Evolutionary conservation across 371 early-diverging fungal genomes (phyloP), one percentile per base, ranked within the genome.

Genomic region (Mortierella sp.): DNA sequence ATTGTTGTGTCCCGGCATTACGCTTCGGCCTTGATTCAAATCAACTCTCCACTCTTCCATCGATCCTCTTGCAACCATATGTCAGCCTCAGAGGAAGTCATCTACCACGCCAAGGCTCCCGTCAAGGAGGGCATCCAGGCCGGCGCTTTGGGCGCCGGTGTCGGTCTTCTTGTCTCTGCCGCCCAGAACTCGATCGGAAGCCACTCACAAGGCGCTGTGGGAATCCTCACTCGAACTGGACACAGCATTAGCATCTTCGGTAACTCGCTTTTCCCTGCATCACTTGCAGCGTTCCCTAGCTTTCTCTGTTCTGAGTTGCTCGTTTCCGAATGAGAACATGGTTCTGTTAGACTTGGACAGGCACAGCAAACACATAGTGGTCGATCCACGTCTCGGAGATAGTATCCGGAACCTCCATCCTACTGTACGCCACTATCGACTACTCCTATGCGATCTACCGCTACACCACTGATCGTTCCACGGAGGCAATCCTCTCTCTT

Each of bases 191-290:
- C 91, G 19, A 70, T 87, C 57, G 84, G 83, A 67, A 81, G 85
- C 59, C 89, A 90, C 63, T 81, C 81, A 43, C 77, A 85, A 47
- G 90, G 91, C 60, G 91, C 90, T 7, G 79, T 80, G 48, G 91
- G 90, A 68, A 82, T 92, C 49, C 63, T 91, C 57, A 85, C 87
- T 40, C 80, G 89, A 79, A 88, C 87, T 39, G 91, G 92, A 62
- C 81, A 89, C 60, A 90, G 90, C 60, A 84, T 92, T 57, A 88
- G 84, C 37, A 79, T 86, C 73, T 87, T 92, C 80, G 92, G 92
- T 91, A 88, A 82, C 81, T 17, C 41, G 48, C 25, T 28, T 41
- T 19, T 29, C 43, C 12, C 3, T 40, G 28, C 19, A 46, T 16
- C 46, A 17, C 17, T 24, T 19, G 27, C 12, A 24, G 14, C 43